A percentile compares a stretch with the other conserved stretches of the same genome.
These are phyloP conservation scores for Piper betle DNA, from an alignment of 164 flowering plant species.

Conservation along the genomic window DNA sequence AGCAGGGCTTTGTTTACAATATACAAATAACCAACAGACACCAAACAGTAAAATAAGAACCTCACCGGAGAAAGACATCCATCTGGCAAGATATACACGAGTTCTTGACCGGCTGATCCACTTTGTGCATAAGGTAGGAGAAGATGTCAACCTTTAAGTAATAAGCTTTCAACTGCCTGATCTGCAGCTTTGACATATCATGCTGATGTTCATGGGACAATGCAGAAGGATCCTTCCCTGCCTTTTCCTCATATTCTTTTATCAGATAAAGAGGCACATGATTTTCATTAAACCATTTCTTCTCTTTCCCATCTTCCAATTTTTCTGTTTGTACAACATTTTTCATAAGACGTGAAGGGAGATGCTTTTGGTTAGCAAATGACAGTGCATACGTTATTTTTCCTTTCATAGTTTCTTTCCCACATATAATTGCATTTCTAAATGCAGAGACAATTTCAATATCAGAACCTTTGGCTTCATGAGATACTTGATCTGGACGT, in stretches of 20 bases:
- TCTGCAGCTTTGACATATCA: constrained; percentile 30
- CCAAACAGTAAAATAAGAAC: neutral
- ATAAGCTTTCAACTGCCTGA: constrained; percentile 38
- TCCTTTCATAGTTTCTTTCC: constrained; percentile 39
- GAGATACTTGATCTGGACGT: constrained; percentile 61
- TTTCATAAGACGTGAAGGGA: constrained; percentile 86
- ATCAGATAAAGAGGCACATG: constrained; percentile 77
- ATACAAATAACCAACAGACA: neutral
- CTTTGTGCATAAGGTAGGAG: constrained; percentile 41
- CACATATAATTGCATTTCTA: constrained; percentile 68
- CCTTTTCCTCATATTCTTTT: constrained; percentile 59
- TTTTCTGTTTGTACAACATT: constrained; percentile 46
- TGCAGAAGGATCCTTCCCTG: constrained; percentile 13
- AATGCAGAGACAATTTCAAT: constrained; percentile 59
- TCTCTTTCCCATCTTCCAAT: constrained; percentile 43
- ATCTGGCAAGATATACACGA: constrained; percentile 57
- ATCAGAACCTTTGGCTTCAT: constrained; percentile 67
- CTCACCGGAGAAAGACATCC: constrained; percentile 54
- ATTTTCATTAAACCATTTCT: constrained; percentile 69
- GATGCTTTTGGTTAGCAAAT: constrained; percentile 75
- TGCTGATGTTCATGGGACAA: constrained; percentile 13
- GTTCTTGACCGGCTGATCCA: constrained; percentile 35
- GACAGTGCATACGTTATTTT: constrained; percentile 52
- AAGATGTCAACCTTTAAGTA: constrained; percentile 35
- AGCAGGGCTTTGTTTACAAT: no score